Evolutionary conservation across 2,329 filamentous ascomycete genomes (phyloP).

Genomic region (Leptographium radiaticola): DNA sequence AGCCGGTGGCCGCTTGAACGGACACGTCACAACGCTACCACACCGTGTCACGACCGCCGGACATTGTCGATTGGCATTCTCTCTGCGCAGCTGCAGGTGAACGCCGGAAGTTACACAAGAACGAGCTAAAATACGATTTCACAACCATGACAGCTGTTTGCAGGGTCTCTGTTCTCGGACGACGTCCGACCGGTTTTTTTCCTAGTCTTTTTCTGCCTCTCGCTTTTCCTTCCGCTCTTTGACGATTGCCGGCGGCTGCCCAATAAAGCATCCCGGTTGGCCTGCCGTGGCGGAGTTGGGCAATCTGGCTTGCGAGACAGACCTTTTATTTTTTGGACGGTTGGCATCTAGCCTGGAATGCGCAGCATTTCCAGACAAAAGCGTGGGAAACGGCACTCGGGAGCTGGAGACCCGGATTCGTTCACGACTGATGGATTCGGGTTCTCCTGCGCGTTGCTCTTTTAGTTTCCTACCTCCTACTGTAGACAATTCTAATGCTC

Average conservation of each 20-base stretch:
- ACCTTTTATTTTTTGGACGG: not conserved
- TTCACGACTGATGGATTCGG: too few relatives aligned
- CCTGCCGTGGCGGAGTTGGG: not conserved
- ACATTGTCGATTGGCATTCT: not conserved
- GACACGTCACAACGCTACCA: not conserved
- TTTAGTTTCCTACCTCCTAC: too few relatives aligned
- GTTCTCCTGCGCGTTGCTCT: not conserved
- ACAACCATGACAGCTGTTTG: not conserved
- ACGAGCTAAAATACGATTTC: not conserved
- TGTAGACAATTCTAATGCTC: too few relatives aligned
- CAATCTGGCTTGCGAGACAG: not conserved
- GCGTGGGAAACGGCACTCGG: not conserved
- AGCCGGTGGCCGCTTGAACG: not conserved
- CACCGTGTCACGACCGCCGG: not conserved
- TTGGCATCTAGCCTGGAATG: not conserved
- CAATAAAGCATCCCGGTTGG: not conserved
- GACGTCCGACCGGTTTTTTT: not conserved
- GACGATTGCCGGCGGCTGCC: not conserved
- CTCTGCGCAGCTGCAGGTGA: not conserved
- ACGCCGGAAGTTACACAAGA: not conserved
- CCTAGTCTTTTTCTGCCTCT: not conserved
- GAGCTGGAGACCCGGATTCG: not conserved
- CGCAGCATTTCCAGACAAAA: not conserved
- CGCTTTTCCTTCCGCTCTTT: not conserved
- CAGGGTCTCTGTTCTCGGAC: not conserved